phyloP scores from a whole-genome alignment of 2,329 filamentous ascomycete species.

The Ophiostoma pallidulum region DNA sequence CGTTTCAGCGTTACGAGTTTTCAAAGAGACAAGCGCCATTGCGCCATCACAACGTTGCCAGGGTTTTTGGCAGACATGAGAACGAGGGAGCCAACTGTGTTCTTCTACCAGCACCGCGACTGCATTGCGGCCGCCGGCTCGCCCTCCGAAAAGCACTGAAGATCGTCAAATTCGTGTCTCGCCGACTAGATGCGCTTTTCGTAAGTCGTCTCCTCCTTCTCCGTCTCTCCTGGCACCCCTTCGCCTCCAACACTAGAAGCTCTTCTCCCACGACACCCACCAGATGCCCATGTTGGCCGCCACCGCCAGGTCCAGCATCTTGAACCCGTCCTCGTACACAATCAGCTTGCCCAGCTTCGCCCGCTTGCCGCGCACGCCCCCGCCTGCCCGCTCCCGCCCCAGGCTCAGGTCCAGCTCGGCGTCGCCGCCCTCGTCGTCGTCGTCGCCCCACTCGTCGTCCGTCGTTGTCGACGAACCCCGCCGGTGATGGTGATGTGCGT shows the following conservation, averaged over 20 bases:
- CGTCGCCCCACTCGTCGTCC: conserved; percentile 23
- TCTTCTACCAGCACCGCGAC: too few relatives aligned
- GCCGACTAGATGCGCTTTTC: too few relatives aligned
- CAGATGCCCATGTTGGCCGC: conserved; percentile 87
- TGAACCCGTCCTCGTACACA: conserved; percentile 77
- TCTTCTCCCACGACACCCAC: conserved; percentile 77
- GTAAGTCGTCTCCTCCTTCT: too few relatives aligned
- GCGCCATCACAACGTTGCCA: too few relatives aligned
- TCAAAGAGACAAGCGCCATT: too few relatives aligned
- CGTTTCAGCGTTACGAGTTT: too few relatives aligned
- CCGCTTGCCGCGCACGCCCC: conserved; percentile 73
- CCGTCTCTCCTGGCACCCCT: too few relatives aligned
- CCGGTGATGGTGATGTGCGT: conserved; percentile 17
- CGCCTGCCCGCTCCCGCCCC: conserved; percentile 75
- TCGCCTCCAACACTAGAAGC: conserved; percentile 19
- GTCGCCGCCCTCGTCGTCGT: conserved; percentile 28
- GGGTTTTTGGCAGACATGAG: too few relatives aligned
- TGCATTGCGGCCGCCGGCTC: too few relatives aligned
- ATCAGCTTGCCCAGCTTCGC: conserved; percentile 93
- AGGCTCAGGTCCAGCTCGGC: conserved; percentile 47
- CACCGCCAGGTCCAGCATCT: conserved; percentile 90
- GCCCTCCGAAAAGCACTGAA: too few relatives aligned
- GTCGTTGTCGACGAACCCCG: conserved; percentile 30
- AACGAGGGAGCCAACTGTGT: too few relatives aligned
- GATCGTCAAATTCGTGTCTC: background rate